phyloP scores from a whole-genome alignment of 306 rosid genomes.

The Alnus rubra region DNA sequence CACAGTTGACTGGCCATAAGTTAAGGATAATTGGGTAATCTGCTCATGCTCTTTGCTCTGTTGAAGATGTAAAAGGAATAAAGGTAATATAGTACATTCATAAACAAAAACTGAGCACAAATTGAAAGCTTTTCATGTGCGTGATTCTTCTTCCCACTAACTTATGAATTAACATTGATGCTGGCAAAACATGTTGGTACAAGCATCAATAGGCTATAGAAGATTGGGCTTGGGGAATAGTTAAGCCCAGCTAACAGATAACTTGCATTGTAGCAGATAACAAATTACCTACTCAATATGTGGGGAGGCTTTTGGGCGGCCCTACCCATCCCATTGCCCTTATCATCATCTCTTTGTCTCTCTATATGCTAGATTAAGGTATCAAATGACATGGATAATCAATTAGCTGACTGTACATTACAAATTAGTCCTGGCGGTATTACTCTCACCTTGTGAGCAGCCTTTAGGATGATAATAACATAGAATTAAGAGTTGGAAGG shows the following conservation, averaged over 20 bases:
- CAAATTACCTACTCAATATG: not conserved
- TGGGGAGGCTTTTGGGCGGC: no score
- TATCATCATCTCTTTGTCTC: not conserved
- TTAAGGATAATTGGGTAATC: not conserved
- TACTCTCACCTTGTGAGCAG: no score
- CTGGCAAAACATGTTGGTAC: not conserved
- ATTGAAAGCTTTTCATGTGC: not conserved
- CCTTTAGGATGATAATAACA: no score
- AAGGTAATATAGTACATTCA: not conserved
- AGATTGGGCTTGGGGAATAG: not conserved
- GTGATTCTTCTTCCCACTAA: not conserved
- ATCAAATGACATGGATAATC: not conserved
- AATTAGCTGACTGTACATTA: not conserved
- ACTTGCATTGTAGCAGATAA: not conserved
- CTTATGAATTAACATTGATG: not conserved
- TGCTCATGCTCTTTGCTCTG: not conserved
- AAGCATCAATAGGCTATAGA: not conserved
- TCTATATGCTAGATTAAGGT: not conserved
- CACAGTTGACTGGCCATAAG: no score
- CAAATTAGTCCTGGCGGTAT: no score
- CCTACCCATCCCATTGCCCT: not conserved
- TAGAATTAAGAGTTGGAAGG: no score
- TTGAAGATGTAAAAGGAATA: not conserved
- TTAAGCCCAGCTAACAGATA: not conserved
- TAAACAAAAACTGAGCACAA: not conserved